Evolutionary conservation across 2,329 filamentous ascomycete species (phyloP).

Genomic region (Epichloe coenophiala): DNA sequence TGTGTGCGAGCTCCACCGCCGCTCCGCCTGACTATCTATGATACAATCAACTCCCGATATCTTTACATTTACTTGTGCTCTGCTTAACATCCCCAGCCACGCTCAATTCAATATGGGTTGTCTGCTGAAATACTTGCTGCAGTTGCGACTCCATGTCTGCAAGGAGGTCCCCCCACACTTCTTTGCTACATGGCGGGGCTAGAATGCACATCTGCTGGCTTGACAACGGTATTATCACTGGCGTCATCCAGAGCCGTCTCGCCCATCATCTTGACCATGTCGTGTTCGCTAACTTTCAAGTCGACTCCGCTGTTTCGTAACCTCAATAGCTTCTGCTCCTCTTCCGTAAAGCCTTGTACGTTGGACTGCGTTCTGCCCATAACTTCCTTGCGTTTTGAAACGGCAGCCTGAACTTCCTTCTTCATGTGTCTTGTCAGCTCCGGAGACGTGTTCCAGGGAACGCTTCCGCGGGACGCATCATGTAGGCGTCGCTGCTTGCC

Average conservation of each 20-base stretch:
- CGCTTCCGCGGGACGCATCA: constrained; percentile 44
- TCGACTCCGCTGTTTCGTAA: constrained; percentile 13
- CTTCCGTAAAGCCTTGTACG: constrained; percentile 23
- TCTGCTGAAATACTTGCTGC: constrained; percentile 5
- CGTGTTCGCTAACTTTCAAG: constrained; percentile 20
- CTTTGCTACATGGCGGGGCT: not conserved
- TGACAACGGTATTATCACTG: not conserved
- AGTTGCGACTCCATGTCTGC: constrained; percentile 10
- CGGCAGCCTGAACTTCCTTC: constrained; percentile 17
- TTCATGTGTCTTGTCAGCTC: constrained; percentile 29
- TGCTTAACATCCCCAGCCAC: constrained; percentile 1
- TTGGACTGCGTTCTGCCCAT: constrained; percentile 23
- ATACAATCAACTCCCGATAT: not conserved
- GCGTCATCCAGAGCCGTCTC: constrained; percentile 7
- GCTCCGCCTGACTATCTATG: not conserved
- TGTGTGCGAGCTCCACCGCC: too few species aligned
- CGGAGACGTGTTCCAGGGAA: constrained; percentile 45
- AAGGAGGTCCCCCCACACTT: constrained; percentile 1
- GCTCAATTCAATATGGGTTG: constrained; percentile 12
- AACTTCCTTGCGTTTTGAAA: constrained; percentile 20
- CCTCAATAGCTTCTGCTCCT: constrained; percentile 22
- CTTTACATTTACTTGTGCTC: constrained; percentile 1
- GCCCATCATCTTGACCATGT: constrained; percentile 21
- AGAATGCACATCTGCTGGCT: not conserved
- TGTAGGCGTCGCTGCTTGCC: constrained; percentile 56